These are phyloP conservation scores for Talaromyces sp. DNA, from an alignment of 2,329 filamentous ascomycete genomes.

Conservation along the genomic window DNA sequence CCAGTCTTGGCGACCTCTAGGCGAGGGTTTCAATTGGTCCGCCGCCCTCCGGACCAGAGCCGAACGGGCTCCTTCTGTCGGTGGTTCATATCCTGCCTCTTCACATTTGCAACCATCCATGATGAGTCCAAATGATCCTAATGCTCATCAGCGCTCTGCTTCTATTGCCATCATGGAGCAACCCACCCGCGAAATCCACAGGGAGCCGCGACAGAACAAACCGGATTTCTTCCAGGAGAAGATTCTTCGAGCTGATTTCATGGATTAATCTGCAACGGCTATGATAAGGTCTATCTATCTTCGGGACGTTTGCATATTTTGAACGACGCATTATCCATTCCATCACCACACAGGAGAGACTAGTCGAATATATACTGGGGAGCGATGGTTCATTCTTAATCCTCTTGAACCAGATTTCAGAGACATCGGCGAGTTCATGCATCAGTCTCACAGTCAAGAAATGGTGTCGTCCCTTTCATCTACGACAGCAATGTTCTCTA, in stretches of 20 bases:
- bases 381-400: background rate
- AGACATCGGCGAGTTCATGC: background rate
- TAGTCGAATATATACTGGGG: background rate
- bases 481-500: background rate
- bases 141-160: slow-evolving; percentile 42
- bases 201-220: slow-evolving; percentile 59
- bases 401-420: background rate
- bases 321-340: background rate
- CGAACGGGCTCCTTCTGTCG: slow-evolving; percentile 65
- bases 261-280: slow-evolving; percentile 63
- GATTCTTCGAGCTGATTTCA: slow-evolving; percentile 96
- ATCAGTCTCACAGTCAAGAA: background rate
- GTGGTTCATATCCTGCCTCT: slow-evolving; percentile 32
- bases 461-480: background rate
- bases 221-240: slow-evolving; percentile 95
- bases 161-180: slow-evolving; percentile 57
- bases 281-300: slow-evolving; percentile 11
- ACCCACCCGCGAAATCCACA: slow-evolving; percentile 48
- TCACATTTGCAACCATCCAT: slow-evolving; percentile 36
- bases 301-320: background rate
- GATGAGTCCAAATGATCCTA: slow-evolving; percentile 25
- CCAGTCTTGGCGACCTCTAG: slow-evolving; percentile 54
- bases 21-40: slow-evolving; percentile 95
- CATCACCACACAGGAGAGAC: background rate
- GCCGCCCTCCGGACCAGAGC: slow-evolving; percentile 91